phyloP scores from a whole-genome alignment of 2,329 filamentous ascomycete genomes.

The Pestalotiopsis fici region DNA sequence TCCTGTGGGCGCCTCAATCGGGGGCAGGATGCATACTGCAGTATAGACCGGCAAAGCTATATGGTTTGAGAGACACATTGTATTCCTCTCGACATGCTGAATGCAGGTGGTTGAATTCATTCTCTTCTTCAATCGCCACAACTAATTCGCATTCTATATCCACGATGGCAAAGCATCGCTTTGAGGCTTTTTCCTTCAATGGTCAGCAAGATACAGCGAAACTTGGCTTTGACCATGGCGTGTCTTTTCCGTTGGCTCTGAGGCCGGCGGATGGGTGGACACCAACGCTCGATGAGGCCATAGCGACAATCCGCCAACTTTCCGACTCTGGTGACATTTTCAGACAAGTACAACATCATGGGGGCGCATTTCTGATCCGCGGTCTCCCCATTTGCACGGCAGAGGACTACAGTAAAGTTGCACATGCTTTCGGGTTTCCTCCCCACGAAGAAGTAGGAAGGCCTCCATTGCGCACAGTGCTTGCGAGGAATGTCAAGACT shows the following conservation, averaged over 20 bases:
- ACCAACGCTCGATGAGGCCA: conserved; percentile 13
- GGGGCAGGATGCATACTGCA: neutral
- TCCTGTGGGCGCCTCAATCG: neutral
- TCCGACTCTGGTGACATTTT: conserved; percentile 25
- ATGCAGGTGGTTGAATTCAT: neutral
- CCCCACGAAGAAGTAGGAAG: conserved; percentile 35
- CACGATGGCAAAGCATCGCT: neutral
- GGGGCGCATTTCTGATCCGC: conserved; percentile 33
- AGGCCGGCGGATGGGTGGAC: conserved; percentile 8
- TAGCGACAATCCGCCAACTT: conserved; percentile 17
- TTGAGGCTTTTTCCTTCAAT: conserved; percentile 20
- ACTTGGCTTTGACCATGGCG: conserved; percentile 21
- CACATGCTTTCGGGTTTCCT: conserved; percentile 34
- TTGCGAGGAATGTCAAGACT: conserved; percentile 36
- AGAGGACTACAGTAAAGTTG: conserved; percentile 33
- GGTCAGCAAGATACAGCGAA: conserved; percentile 21
- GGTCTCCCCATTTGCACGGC: conserved; percentile 31
- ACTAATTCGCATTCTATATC: neutral
- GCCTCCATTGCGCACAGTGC: conserved; percentile 30
- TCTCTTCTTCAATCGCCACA: neutral
- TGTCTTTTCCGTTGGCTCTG: conserved; percentile 24
- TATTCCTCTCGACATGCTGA: too few species aligned
- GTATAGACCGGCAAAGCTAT: too few species aligned
- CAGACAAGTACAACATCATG: conserved; percentile 26
- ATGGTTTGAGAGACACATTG: too few species aligned